A percentile compares a stretch with the other conserved stretches of the same genome.
Evolutionary conservation across 768 basidiomycete species (phyloP).

Genomic region (Solioccasus polychromus): DNA sequence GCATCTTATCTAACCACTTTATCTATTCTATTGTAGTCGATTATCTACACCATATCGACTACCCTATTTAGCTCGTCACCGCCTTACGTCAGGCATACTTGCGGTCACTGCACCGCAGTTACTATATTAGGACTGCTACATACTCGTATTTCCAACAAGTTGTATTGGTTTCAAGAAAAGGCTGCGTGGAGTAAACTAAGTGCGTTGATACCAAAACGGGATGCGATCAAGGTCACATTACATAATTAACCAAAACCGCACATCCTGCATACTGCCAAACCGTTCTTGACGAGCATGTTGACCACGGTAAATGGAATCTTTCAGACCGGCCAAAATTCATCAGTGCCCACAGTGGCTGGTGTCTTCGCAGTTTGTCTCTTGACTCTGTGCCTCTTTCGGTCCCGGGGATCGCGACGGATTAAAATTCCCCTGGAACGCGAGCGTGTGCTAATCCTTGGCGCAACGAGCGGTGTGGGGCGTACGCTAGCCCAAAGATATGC

Average conservation of each 20-base stretch:
- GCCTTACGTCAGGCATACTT: no score
- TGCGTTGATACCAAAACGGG: no score
- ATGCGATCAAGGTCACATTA: background rate
- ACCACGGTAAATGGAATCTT: slow-evolving; percentile 2
- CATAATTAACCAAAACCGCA: no score
- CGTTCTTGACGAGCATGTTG: background rate
- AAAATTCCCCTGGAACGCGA: slow-evolving; percentile 49
- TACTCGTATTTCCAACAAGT: no score
- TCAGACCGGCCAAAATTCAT: slow-evolving; percentile 1
- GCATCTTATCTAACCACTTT: no score
- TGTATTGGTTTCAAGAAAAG: no score
- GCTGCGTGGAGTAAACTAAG: no score
- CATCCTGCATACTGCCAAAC: background rate
- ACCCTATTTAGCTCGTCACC: no score
- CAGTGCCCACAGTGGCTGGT: slow-evolving; percentile 9
- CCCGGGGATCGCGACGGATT: slow-evolving; percentile 27
- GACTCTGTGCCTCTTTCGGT: slow-evolving; percentile 17
- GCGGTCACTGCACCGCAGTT: no score
- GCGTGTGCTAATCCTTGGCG: slow-evolving; percentile 79
- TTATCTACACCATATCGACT: no score
- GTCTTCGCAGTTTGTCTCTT: slow-evolving; percentile 14
- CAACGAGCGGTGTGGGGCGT: slow-evolving; percentile 79
- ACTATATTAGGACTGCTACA: no score
- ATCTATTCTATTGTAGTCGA: no score
- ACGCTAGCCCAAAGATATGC: slow-evolving; percentile 70